Evolutionary conservation across 148 eudicot genomes (phyloP).

Genomic region (Hydrangea macrophylla): DNA sequence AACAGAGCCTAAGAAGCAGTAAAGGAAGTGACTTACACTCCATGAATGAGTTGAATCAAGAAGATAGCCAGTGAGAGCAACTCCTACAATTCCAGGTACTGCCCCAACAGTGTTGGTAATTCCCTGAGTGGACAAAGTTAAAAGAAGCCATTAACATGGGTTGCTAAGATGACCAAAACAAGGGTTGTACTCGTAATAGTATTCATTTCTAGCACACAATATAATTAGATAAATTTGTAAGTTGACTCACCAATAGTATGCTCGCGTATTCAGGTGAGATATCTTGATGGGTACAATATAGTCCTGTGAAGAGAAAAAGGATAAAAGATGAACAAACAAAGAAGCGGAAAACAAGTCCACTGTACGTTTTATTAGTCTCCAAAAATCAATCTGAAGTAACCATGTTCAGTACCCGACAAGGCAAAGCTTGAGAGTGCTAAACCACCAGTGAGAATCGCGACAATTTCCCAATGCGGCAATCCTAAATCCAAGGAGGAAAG

Average conservation of each 20-base stretch:
- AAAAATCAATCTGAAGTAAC: neutral
- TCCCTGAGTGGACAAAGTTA: constrained; percentile 46
- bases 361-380: neutral
- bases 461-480: constrained; percentile 85
- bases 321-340: neutral
- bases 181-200: neutral
- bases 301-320: constrained; percentile 46
- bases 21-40: constrained; percentile 58
- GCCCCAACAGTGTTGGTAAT: constrained; percentile 95
- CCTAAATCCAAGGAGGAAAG: constrained; percentile 80
- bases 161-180: neutral
- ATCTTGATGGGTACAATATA: constrained; percentile 99
- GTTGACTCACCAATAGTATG: constrained; percentile 74
- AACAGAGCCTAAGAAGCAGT: neutral
- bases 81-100: constrained; percentile 93
- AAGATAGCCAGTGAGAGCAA: constrained; percentile 93
- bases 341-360: neutral
- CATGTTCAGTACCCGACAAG: constrained; percentile 61
- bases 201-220: neutral
- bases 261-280: constrained; percentile 97
- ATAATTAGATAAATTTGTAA: neutral
- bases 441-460: constrained; percentile 74
- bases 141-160: neutral
- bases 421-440: constrained; percentile 98
- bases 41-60: constrained; percentile 96